Base-by-base conservation (phyloP, 176 grass and related monocot genomes). In the Avena sativa region DNA sequence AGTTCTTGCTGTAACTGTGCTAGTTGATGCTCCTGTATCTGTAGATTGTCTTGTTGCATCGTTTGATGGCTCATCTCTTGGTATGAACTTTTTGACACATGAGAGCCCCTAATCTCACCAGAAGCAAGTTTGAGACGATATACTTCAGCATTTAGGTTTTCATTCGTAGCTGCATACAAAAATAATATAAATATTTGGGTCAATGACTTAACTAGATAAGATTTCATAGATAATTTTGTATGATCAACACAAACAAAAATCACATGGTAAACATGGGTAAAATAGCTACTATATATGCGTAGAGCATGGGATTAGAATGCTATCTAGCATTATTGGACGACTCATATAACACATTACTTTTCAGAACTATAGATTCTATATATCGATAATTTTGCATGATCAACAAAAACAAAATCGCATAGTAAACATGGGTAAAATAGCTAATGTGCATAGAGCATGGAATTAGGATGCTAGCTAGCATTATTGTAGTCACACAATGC, bases 81-180 rank as follows among this genome's bases (percentile, higher is more conserved):
- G 14, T 76, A 52, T 16, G 14, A 76, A 53, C 67, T 57, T 51
- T 85, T 86, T 7, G 65, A 66, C 75, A 86, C 59, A 52, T 81
- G 75, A 69, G 79, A 71, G 20, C 71, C 86, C 38, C 30, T 82
- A 30, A 79, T 84, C 66, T 89, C 89, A 84, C 87, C 61, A 17
- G 80, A 76, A 58, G 56, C 60, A 72, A 87, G 17, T 72, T 88
- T 91, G 40, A 94, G 80, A 74, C 55, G 76, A 11, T 79, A 74
- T 23, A 94, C 80, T 80, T 91, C 92, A 1, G 21, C 86, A 34
- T 32, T 87, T 63, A 94, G 74, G 58, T 76, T 81, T 44, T 91
- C 81, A 61, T 89, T 89, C 72, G 87, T 83, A 83, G 80, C 87
- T 94, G 84, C 13, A 78, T 19, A 88, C 5, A 74, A 1, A 30